Evolutionary conservation across 306 rosid species (phyloP).

Genomic region (Citrullus amarus): DNA sequence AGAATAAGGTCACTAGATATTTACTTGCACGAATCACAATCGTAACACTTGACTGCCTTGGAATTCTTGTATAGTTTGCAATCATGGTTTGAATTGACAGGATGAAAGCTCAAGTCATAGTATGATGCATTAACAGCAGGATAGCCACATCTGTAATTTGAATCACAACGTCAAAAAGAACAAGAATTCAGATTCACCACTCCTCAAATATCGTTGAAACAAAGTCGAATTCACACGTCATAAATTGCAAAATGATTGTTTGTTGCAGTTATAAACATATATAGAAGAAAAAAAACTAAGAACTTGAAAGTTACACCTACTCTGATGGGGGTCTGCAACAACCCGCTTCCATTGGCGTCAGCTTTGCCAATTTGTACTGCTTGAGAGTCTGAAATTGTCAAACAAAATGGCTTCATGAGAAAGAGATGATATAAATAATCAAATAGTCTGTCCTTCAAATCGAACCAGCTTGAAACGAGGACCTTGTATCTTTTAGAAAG

Average conservation of each 20-base stretch:
- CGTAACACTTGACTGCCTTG: constrained; percentile 61
- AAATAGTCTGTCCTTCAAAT: constrained; percentile 1
- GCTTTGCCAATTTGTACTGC: constrained; percentile 60
- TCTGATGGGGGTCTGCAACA: constrained; percentile 90
- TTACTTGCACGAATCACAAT: constrained; percentile 96
- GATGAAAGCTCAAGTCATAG: constrained; percentile 87
- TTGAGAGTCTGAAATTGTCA: constrained; percentile 46
- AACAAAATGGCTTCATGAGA: background rate
- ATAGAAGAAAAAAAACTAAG: background rate
- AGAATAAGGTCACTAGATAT: background rate
- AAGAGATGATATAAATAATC: background rate
- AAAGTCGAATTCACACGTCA: background rate
- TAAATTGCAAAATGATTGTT: background rate
- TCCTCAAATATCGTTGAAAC: background rate
- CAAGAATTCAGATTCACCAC: background rate
- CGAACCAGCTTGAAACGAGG: background rate
- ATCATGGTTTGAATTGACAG: constrained; percentile 54
- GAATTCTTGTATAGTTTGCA: constrained; percentile 84
- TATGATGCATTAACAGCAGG: constrained; percentile 87
- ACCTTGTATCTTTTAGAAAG: constrained; percentile 74
- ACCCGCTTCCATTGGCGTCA: constrained; percentile 81
- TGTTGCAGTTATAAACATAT: background rate
- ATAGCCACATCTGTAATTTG: constrained; percentile 53
- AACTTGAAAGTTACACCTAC: constrained; percentile 36
- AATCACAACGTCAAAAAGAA: background rate